These are phyloP conservation scores for Odontarrhena argentea DNA, from an alignment of 345 rosid genomes.

Conservation along the genomic window DNA sequence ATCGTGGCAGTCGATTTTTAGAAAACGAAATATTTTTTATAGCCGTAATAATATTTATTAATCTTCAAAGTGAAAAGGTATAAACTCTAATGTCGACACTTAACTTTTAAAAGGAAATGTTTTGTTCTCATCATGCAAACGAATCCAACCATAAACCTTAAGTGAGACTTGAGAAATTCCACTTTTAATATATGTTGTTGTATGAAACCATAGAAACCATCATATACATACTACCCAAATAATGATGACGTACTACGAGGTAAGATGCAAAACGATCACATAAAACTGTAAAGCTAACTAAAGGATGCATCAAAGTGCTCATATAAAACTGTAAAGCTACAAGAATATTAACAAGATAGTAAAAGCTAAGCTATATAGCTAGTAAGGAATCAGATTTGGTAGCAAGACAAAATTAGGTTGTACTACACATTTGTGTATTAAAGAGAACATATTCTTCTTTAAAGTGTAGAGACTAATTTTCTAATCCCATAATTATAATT, in stretches of 20 bases:
- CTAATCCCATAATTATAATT: neutral
- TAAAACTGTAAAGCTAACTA: neutral
- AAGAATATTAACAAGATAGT: neutral
- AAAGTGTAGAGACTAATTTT: slow-evolving; percentile 8
- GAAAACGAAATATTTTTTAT: too few relatives aligned
- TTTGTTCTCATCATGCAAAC: too few relatives aligned
- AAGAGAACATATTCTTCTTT: slow-evolving; percentile 32
- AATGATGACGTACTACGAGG: slow-evolving; percentile 29
- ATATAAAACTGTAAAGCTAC: slow-evolving; percentile 4
- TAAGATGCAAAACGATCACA: slow-evolving; percentile 22
- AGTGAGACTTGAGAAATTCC: too few relatives aligned
- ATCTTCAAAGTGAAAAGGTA: too few relatives aligned
- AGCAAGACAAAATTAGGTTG: slow-evolving; percentile 35
- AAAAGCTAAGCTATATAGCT: neutral
- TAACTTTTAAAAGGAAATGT: too few relatives aligned
- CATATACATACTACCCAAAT: slow-evolving; percentile 16
- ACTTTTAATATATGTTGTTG: too few relatives aligned
- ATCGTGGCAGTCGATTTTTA: too few relatives aligned
- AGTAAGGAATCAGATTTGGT: slow-evolving; percentile 37
- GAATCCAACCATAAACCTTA: too few relatives aligned
- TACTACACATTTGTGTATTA: neutral
- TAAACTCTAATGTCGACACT: too few relatives aligned
- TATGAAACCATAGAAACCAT: neutral
- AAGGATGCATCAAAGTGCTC: neutral
- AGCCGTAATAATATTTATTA: too few relatives aligned